Percentiles rank a stretch among this genome's conserved stretches.
Evolutionary conservation across 139 green algal genomes (phyloP).

Genomic region (Pycnococcus provasolii): DNA sequence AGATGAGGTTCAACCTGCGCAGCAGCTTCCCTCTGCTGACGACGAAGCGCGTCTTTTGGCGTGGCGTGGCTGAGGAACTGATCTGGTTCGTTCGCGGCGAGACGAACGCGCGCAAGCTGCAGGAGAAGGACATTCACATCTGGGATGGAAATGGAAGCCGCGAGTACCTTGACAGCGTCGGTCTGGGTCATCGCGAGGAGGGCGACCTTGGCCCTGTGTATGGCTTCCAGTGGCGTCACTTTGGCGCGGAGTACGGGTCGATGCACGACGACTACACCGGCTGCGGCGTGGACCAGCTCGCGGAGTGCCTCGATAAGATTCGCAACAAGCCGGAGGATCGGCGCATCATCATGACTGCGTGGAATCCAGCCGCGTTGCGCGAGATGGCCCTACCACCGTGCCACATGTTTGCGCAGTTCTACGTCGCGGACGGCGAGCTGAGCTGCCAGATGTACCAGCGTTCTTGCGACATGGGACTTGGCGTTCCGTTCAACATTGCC

Average conservation of each 20-base stretch:
- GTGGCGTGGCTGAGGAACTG: constrained; percentile 91
- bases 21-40: constrained; percentile 94
- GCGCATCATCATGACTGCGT: constrained; percentile 90
- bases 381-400: constrained; percentile 97
- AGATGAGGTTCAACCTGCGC: constrained; percentile 87
- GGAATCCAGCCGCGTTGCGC: constrained; percentile 86
- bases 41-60: constrained; percentile 93
- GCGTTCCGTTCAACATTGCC: constrained; percentile 99
- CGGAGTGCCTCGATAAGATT: constrained; percentile 72
- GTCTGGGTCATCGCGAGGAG: constrained; percentile 61
- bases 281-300: constrained; percentile 89
- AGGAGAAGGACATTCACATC: constrained; percentile 82
- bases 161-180: constrained; percentile 39
- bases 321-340: constrained; percentile 76
- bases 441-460: constrained; percentile 98
- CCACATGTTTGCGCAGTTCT: constrained; percentile 98
- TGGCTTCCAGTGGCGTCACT: constrained; percentile 99
- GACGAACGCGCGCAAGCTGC: constrained; percentile 72
- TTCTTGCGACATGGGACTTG: constrained; percentile 91
- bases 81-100: constrained; percentile 92
- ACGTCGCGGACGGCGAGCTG: constrained; percentile 91
- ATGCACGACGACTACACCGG: constrained; percentile 93
- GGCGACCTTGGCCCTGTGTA: constrained; percentile 95
- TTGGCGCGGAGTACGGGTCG: constrained; percentile 86
- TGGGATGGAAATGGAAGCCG: constrained; percentile 88